A percentile compares a stretch with the other conserved stretches of the same genome.
Conservation (phyloP, 1,139 yeast species). For the Lodderomyces elongisporus region DNA sequence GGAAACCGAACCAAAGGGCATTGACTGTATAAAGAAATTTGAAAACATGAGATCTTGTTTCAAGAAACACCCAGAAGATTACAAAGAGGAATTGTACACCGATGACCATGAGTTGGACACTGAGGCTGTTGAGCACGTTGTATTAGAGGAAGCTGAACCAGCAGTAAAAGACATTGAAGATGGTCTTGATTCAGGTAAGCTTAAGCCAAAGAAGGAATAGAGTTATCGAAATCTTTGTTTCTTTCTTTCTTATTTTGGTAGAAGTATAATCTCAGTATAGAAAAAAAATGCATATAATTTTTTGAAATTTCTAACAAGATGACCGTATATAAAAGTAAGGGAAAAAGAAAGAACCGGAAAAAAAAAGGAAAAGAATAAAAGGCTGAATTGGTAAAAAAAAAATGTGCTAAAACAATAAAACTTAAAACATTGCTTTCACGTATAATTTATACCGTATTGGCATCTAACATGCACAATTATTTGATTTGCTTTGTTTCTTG, state of each 20-base stretch:
- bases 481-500: too few relatives aligned
- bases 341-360: too few relatives aligned
- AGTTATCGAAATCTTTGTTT: neutral
- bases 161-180: constrained; percentile 12
- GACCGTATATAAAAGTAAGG: too few relatives aligned
- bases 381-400: too few relatives aligned
- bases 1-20: constrained; percentile 93
- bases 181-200: constrained; percentile 7
- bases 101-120: constrained; percentile 35
- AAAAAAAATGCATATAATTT: neutral
- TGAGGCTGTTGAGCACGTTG: constrained; percentile 12
- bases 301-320: too few relatives aligned
- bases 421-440: too few relatives aligned
- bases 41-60: constrained; percentile 93
- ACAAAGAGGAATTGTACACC: constrained; percentile 84
- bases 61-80: constrained; percentile 88
- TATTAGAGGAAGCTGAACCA: constrained; percentile 11
- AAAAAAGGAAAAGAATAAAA: too few relatives aligned
- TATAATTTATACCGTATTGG: too few relatives aligned
- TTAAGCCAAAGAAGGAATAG: constrained; percentile 6
- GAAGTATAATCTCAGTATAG: too few relatives aligned
- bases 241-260: too few relatives aligned
- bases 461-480: too few relatives aligned
- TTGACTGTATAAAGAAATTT: constrained; percentile 91
- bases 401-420: too few relatives aligned